phyloP scores from a whole-genome alignment of 2,329 filamentous ascomycete species.

The Xylaria arbuscula region DNA sequence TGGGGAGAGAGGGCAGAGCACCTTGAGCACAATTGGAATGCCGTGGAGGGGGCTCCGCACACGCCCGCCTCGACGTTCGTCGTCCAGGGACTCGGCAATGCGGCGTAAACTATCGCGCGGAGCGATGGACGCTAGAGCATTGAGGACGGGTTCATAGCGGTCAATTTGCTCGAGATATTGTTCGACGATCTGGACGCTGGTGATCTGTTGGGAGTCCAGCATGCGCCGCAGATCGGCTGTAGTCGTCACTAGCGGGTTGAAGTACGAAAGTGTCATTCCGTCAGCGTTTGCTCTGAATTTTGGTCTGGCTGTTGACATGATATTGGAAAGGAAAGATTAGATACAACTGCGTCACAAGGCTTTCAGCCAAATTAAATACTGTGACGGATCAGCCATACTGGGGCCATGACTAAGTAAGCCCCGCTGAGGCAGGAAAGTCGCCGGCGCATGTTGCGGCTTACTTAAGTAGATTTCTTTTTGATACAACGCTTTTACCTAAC shows the following conservation, averaged over 20 bases:
- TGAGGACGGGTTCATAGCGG: background rate
- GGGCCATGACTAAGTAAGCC: background rate
- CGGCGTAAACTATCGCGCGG: background rate
- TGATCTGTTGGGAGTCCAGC: background rate
- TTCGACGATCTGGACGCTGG: conserved; percentile 1
- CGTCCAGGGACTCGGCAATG: background rate
- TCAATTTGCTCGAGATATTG: conserved; percentile 1
- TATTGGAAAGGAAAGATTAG: background rate
- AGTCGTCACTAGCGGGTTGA: background rate
- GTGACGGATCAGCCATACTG: background rate
- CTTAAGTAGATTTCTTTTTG: background rate
- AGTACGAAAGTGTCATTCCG: background rate
- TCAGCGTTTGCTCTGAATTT: background rate
- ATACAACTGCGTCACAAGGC: background rate
- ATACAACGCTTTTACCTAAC: background rate
- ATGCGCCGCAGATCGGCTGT: background rate
- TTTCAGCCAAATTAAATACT: no score
- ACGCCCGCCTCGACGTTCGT: background rate
- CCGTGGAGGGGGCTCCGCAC: background rate
- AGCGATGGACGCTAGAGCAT: background rate
- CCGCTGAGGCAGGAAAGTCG: background rate
- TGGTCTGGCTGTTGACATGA: background rate
- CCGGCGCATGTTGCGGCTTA: background rate
- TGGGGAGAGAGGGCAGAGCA: background rate
- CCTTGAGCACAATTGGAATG: conserved; percentile 1